Evolutionary conservation across 2,329 filamentous ascomycete species (phyloP), one percentile per base, ranked within the genome.

Genomic region (Diplodia sapinea): DNA sequence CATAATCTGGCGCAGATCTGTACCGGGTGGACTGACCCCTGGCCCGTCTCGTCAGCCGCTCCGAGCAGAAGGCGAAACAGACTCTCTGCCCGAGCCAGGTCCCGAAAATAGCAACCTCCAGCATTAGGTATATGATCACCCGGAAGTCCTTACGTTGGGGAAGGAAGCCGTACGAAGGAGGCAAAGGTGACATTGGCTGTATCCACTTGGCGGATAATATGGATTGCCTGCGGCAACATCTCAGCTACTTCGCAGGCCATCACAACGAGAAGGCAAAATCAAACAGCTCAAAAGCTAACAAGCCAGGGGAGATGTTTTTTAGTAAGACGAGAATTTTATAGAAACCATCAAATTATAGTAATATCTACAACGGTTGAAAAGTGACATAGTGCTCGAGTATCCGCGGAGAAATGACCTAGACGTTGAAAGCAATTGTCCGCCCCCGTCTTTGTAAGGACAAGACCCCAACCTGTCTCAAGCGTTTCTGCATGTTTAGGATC

Each of bases 1-100:
- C 55, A 97, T 92, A 69, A 97, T 93, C 78, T 97, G 93, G 70
- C 93, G 89, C 59, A 97, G 87, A 83, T 97, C 23, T 93, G 38
- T 88, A 85, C 49, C 92, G 86, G 83, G 97, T 96, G 7, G 92
- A 89, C 68, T 83, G 84, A 77, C 93, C 88, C 73, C 94, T 87
- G 1, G 93, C 92, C 20, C 93, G 88, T 75, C 91, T 91, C 63
- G 96, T 86, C 29, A 97, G 84, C 47, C 88, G 86, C 81, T 96
- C 92, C n/a, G 92, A 95, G 80, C 92, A 94, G 73, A 87, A 88
- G 26, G 91, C 93, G 74, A 97, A 95, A 4, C 89, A 83, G 64
- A 91, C 13, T n/a, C 65, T 56, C 31, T 67, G 65, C n/a, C 23
- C 15, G n/a, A 51, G 49, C 49, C 49, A 51, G 8, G 49, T 20